Evolutionary conservation across 2,329 filamentous ascomycete genomes (phyloP).

Genomic region (Periconia digitata): DNA sequence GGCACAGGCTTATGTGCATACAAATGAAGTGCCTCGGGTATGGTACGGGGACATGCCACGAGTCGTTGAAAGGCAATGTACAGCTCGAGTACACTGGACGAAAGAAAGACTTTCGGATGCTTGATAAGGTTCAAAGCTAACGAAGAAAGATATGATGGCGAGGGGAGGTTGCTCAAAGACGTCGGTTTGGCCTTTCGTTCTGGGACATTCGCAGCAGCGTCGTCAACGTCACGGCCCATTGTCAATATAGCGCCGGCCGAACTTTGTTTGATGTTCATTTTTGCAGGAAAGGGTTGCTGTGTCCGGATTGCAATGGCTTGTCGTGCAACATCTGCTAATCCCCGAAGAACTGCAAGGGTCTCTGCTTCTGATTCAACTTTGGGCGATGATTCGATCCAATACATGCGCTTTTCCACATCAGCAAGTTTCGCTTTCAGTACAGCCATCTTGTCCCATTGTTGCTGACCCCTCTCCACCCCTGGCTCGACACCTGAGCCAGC

Average conservation of each 20-base stretch:
- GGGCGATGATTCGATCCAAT: slow-evolving; percentile 26
- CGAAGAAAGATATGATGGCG: slow-evolving; percentile 48
- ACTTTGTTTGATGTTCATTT: slow-evolving; percentile 29
- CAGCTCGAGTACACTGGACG: slow-evolving; percentile 66
- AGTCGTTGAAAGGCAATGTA: slow-evolving; percentile 78
- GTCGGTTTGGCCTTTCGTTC: slow-evolving; percentile 13
- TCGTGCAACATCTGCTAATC: slow-evolving; percentile 24
- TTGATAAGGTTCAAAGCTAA: slow-evolving; percentile 70
- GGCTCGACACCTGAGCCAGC: slow-evolving; percentile 15
- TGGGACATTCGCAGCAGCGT: not conserved
- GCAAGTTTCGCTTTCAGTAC: slow-evolving; percentile 24
- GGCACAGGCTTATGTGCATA: slow-evolving; percentile 83
- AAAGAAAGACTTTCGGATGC: slow-evolving; percentile 78
- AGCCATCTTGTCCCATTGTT: slow-evolving; percentile 22
- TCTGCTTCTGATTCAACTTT: slow-evolving; percentile 28
- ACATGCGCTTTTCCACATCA: slow-evolving; percentile 29
- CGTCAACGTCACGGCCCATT: slow-evolving; percentile 24
- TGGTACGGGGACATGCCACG: slow-evolving; percentile 71
- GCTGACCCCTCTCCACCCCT: not conserved
- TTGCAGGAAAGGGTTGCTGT: slow-evolving; percentile 23
- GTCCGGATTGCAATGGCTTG: slow-evolving; percentile 33
- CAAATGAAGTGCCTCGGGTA: slow-evolving; percentile 77
- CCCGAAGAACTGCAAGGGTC: slow-evolving; percentile 23
- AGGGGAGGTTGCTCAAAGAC: slow-evolving; percentile 27
- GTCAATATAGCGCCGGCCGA: slow-evolving; percentile 39